Conservation (phyloP, 1,284 basidiomycete genomes). For the Pholiota adiposa region DNA sequence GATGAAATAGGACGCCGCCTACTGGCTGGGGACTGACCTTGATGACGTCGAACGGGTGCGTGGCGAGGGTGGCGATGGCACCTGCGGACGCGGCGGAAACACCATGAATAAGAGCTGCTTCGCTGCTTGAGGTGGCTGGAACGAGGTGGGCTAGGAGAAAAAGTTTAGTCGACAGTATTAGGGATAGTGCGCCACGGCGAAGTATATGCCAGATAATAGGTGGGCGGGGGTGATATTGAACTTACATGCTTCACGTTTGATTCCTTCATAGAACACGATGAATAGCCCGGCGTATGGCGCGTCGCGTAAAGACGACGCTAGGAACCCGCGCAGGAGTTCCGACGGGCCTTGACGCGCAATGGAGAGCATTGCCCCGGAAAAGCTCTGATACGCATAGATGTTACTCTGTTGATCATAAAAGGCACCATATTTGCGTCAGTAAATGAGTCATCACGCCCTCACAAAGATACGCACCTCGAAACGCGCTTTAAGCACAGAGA, state of each 20-base stretch:
- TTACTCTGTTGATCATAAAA: conserved; percentile 62
- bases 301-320: conserved; percentile 90
- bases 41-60: conserved; percentile 90
- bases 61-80: conserved; percentile 79
- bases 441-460: neutral
- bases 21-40: conserved; percentile 57
- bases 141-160: conserved; percentile 32
- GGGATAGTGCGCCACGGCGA: neutral
- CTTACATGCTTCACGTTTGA: conserved; percentile 74
- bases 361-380: conserved; percentile 63
- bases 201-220: neutral
- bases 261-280: conserved; percentile 87
- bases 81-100: conserved; percentile 77
- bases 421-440: conserved; percentile 11
- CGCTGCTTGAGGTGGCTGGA: conserved; percentile 42
- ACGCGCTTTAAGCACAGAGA: conserved; percentile 93
- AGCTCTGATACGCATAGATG: conserved; percentile 74
- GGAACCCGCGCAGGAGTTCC: conserved; percentile 87
- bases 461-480: conserved; percentile 73
- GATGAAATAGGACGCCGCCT: neutral
- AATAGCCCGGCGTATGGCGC: conserved; percentile 97
- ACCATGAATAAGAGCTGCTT: conserved; percentile 55
- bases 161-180: too few species aligned
- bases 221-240: conserved; percentile 4
- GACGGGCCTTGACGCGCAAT: conserved; percentile 76